These are phyloP conservation scores for Solanum etuberosum DNA, from an alignment of 257 asterid genomes.

Conservation along the genomic window DNA sequence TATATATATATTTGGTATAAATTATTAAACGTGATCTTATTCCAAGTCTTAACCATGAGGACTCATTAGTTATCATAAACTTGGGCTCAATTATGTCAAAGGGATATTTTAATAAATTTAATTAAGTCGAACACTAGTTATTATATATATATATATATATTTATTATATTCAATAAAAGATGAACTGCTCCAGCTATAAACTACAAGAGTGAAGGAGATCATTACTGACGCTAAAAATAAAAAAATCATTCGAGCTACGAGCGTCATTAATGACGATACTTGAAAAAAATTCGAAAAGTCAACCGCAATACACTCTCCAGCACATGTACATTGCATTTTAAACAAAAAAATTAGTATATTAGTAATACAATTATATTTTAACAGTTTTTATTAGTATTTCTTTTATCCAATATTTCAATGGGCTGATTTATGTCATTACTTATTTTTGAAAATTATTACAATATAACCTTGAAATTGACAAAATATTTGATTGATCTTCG, in stretches of 20 bases:
- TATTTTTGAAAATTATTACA: neutral
- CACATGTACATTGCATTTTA: constrained; percentile 4
- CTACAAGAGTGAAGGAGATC: neutral
- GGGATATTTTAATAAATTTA: neutral
- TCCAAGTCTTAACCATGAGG: too few species aligned
- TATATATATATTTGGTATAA: neutral
- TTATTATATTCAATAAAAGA: neutral
- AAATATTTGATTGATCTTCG: neutral
- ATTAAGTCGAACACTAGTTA: neutral
- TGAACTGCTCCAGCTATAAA: neutral
- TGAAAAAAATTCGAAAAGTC: constrained; percentile 6
- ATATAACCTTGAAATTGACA: neutral
- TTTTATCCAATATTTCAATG: neutral
- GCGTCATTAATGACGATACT: constrained; percentile 46
- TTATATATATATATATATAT: neutral
- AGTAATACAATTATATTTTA: neutral
- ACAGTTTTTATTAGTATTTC: neutral
- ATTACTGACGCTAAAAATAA: neutral
- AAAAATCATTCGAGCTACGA: neutral
- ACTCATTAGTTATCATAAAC: neutral
- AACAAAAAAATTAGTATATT: neutral
- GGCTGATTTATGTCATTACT: neutral
- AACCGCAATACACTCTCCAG: neutral
- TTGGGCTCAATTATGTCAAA: neutral
- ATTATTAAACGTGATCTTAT: neutral